Base-by-base conservation (phyloP, 352 stramenopile genomes). In the Phytopythium delawarense region DNA sequence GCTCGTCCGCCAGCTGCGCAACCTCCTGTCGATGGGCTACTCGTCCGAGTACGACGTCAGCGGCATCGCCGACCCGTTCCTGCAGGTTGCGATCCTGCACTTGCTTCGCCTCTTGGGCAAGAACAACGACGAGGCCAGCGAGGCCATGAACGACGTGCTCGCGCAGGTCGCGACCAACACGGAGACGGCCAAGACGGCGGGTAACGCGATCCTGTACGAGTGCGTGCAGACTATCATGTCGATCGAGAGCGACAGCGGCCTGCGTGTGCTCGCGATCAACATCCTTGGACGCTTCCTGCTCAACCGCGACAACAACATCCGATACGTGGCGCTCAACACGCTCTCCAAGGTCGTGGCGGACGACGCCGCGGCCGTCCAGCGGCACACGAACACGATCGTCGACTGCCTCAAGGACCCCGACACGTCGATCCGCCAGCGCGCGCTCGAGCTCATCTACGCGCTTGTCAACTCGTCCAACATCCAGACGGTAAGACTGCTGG, bases 221-320 rank as follows among this genome's bases (percentile, higher is more conserved):
- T 99, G 96, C 67, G 98, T 99, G 28, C 92, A 98, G 63, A 99
- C 96, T 6, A 99, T 99, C 72, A 99, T 99, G 96, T 84, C 85
- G 18, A 97, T 99, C 53, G 95, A 99, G 72, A 98, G 89, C 71
- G 97, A 99, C 74, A 97, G 94, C 61, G 94, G 96, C 13, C 87
- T 99, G 6, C 87, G 96, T 40, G 92, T 99, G 25, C 79, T 99
- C 37, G 97, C 97, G 30, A 96, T 99, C 61, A 99, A 99, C 79
- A 99, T 99, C 65, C 82, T 99, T 28, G 98, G 98, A 53, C 91
- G 97, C 39, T 99, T 99, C 70, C 67, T 99, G 52, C 84, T 99
- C 13, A 99, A 99, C 75, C 92, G 97, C 16, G 98, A 99, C 85
- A 99, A 99, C 79, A 99, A 99, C 75, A 99, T 99, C 76, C 94